phyloP scores from a whole-genome alignment of 495 filamentous ascomycete genomes.

The Letharia columbiana region DNA sequence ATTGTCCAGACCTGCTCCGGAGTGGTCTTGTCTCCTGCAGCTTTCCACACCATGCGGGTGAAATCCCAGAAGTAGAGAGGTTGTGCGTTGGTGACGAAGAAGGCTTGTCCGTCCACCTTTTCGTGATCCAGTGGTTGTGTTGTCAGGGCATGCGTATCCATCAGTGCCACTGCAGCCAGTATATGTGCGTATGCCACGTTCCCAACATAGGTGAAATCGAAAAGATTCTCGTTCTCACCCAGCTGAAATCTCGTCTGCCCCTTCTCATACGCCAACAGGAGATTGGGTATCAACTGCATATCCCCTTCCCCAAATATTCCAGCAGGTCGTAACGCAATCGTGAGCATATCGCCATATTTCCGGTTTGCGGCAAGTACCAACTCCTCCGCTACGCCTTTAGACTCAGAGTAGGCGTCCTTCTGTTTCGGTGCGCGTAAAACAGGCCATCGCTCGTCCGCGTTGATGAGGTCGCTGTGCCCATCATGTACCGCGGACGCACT shows the following conservation, averaged over 20 bases:
- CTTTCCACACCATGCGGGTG: constrained; percentile 65
- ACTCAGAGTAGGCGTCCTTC: constrained; percentile 85
- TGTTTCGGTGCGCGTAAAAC: constrained; percentile 60
- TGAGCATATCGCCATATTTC: constrained; percentile 56
- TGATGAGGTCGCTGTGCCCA: constrained; percentile 68
- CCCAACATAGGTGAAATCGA: constrained; percentile 50
- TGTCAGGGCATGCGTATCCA: constrained; percentile 44
- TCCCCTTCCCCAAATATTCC: constrained; percentile 92
- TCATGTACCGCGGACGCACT: constrained; percentile 83
- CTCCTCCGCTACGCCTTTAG: constrained; percentile 81
- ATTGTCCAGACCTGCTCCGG: constrained; percentile 57
- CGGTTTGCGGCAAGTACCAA: constrained; percentile 82
- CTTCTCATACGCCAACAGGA: constrained; percentile 55
- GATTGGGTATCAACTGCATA: constrained; percentile 51
- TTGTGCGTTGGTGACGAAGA: constrained; percentile 88
- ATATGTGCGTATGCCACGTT: constrained; percentile 44
- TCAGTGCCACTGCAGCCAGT: constrained; percentile 57
- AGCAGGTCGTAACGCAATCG: constrained; percentile 72
- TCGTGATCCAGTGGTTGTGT: constrained; percentile 61
- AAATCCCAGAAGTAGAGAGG: constrained; percentile 98
- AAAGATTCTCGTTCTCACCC: constrained; percentile 74
- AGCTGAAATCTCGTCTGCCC: constrained; percentile 73
- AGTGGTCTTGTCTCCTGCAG: constrained; percentile 54
- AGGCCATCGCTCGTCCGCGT: constrained; percentile 84
- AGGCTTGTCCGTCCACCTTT: constrained; percentile 84